Percentiles rank a stretch among this genome's conserved stretches.
These are phyloP conservation scores for Begonia loranthoides DNA, from an alignment of 306 rosid species.

Conservation along the genomic window DNA sequence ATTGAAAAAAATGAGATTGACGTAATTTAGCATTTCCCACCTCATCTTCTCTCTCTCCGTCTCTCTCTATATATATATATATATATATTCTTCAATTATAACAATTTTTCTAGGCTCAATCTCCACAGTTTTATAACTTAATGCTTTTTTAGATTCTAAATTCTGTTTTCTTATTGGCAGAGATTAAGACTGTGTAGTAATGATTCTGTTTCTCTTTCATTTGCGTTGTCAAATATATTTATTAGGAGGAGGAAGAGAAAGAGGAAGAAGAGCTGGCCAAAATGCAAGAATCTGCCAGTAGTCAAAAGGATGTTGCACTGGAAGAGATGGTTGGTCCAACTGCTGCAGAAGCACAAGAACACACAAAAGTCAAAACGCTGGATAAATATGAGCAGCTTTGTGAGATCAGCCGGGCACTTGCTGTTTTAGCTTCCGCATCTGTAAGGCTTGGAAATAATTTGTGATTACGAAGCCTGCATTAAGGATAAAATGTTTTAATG, in stretches of 20 bases:
- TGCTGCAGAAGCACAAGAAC: slow-evolving; percentile 62
- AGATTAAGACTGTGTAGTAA: no score
- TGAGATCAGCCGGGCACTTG: slow-evolving; percentile 86
- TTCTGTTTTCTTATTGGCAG: no score
- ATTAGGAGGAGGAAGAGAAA: slow-evolving; percentile 75
- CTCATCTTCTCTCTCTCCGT: no score
- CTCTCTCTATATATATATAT: no score
- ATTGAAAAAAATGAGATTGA: no score
- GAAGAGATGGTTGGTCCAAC: slow-evolving; percentile 69
- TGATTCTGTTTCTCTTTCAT: no score
- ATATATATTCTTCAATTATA: no score
- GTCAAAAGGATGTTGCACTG: slow-evolving; percentile 53
- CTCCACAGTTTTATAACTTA: no score
- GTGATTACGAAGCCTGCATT: background rate
- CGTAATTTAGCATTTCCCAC: no score
- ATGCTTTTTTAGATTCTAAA: no score
- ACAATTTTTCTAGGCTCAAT: no score
- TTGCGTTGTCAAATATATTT: background rate
- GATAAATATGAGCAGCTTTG: slow-evolving; percentile 87
- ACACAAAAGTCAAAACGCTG: slow-evolving; percentile 43
- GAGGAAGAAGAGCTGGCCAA: slow-evolving; percentile 61
- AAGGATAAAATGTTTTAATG: no score
- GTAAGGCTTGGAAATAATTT: slow-evolving; percentile 37
- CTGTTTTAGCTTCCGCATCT: slow-evolving; percentile 95
- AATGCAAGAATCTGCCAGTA: slow-evolving; percentile 32